Conservation (phyloP, 768 basidiomycete genomes). For the Krasilnikovozyma curviuscula region DNA sequence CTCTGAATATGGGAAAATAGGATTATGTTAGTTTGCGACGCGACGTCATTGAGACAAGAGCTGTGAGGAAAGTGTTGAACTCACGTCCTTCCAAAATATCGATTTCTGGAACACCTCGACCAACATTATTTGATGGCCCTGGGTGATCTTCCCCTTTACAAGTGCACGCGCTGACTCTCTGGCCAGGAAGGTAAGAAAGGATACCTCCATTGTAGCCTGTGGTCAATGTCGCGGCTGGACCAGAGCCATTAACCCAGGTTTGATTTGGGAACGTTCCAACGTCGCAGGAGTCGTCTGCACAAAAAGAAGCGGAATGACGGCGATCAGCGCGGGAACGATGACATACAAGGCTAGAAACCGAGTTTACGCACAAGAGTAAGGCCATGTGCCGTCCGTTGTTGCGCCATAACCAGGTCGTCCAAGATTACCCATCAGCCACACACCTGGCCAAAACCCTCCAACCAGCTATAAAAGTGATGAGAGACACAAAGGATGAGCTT, state of each 20-base stretch:
- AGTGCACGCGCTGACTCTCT: slow-evolving; percentile 48
- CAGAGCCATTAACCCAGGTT: slow-evolving; percentile 31
- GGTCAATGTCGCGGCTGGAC: slow-evolving; percentile 19
- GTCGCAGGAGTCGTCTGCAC: slow-evolving; percentile 33
- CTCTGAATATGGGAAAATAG: slow-evolving; percentile 20
- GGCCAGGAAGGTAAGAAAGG: slow-evolving; percentile 27
- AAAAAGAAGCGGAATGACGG: neutral
- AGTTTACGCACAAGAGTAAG: slow-evolving; percentile 32
- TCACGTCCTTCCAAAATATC: slow-evolving; percentile 66
- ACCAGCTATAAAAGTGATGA: slow-evolving; percentile 52
- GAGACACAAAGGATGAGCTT: slow-evolving; percentile 34
- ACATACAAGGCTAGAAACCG: neutral
- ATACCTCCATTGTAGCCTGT: slow-evolving; percentile 18
- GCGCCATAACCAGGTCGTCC: slow-evolving; percentile 48
- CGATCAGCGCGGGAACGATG: neutral
- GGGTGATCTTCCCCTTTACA: slow-evolving; percentile 74
- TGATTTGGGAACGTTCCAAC: slow-evolving; percentile 71
- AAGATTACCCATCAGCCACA: slow-evolving; percentile 66
- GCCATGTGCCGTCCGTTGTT: slow-evolving; percentile 70
- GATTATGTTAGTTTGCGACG: neutral
- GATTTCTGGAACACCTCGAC: slow-evolving; percentile 75
- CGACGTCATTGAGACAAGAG: neutral
- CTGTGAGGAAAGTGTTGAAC: neutral
- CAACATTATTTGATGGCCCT: slow-evolving; percentile 45
- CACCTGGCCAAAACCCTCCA: slow-evolving; percentile 77